phyloP scores from a whole-genome alignment of 2,329 filamentous ascomycete genomes.

The Penicillium nordicum region DNA sequence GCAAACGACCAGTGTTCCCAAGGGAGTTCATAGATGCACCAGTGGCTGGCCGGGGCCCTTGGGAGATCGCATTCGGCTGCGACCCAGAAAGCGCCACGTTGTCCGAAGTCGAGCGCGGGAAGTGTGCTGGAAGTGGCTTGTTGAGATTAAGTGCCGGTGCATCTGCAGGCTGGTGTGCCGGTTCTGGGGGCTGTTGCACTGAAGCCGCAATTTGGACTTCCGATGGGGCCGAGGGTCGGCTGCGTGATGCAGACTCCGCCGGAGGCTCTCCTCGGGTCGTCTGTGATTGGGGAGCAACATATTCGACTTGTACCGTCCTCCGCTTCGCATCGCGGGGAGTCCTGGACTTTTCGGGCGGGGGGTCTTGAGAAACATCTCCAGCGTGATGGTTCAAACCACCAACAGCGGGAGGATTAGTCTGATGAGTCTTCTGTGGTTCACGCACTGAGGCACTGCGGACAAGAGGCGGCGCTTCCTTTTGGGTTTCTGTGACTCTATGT shows the following conservation, averaged over 20 bases:
- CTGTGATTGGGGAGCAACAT: conserved; percentile 85
- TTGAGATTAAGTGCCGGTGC: conserved; percentile 21
- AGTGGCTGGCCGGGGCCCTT: conserved; percentile 66
- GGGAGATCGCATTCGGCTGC: conserved; percentile 39
- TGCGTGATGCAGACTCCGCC: conserved; percentile 15
- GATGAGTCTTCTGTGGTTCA: conserved; percentile 69
- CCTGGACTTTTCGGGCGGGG: conserved; percentile 62
- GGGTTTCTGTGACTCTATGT: conserved; percentile 44
- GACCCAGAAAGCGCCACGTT: conserved; percentile 52
- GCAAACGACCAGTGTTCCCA: conserved; percentile 55
- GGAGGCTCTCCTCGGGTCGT: conserved; percentile 66
- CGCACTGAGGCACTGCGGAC: conserved; percentile 89
- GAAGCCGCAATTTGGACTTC: conserved; percentile 8
- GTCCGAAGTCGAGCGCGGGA: conserved; percentile 56
- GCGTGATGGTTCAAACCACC: conserved; percentile 69
- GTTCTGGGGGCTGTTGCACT: conserved; percentile 7
- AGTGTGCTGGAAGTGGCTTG: conserved; percentile 48
- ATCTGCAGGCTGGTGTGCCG: neutral
- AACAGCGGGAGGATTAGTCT: conserved; percentile 47
- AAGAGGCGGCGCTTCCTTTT: conserved; percentile 59
- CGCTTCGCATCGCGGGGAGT: conserved; percentile 77
- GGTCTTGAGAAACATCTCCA: conserved; percentile 67
- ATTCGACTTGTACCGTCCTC: conserved; percentile 94
- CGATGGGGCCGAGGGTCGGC: conserved; percentile 3
- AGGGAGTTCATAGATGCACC: conserved; percentile 73